Evolutionary conservation across 805 yeast species (phyloP).

Genomic region (Metschnikowia baotianmanensis): DNA sequence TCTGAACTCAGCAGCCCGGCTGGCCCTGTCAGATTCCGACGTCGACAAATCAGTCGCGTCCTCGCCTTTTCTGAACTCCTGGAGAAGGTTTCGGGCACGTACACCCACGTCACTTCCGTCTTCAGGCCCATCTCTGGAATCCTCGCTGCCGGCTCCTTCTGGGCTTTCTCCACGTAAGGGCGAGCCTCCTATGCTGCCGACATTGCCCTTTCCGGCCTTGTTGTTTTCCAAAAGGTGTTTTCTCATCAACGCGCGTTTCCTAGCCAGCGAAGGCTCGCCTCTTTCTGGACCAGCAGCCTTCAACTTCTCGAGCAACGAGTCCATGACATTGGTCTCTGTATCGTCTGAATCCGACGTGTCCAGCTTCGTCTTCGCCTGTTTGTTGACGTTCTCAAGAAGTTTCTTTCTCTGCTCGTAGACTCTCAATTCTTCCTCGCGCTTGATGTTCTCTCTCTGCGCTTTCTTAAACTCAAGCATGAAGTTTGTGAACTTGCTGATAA

Average conservation of each 20-base stretch:
- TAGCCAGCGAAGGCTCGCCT: slow-evolving; percentile 75
- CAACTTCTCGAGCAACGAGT: slow-evolving; percentile 77
- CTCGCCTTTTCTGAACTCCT: slow-evolving; percentile 48
- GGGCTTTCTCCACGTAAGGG: not conserved
- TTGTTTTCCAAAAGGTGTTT: slow-evolving; percentile 50
- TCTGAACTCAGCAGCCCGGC: slow-evolving; percentile 16
- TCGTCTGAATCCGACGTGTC: slow-evolving; percentile 34
- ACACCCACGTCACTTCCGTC: slow-evolving; percentile 45
- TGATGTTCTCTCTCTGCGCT: slow-evolving; percentile 63
- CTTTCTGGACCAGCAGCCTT: slow-evolving; percentile 81
- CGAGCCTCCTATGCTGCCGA: not conserved
- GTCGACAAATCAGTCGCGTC: slow-evolving; percentile 25
- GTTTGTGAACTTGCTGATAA: slow-evolving; percentile 58
- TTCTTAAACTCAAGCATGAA: slow-evolving; percentile 61
- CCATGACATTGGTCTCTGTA: slow-evolving; percentile 69
- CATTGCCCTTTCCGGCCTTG: too few relatives aligned
- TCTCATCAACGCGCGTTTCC: slow-evolving; percentile 76
- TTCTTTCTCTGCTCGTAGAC: slow-evolving; percentile 75
- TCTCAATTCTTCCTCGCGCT: slow-evolving; percentile 65
- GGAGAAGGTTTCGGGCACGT: slow-evolving; percentile 62
- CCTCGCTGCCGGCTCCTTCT: slow-evolving; percentile 2
- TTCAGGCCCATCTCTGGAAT: slow-evolving; percentile 11
- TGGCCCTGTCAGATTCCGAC: slow-evolving; percentile 8
- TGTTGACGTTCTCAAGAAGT: slow-evolving; percentile 49
- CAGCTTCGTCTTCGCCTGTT: slow-evolving; percentile 18